A percentile compares a stretch with the other conserved stretches of the same genome.
These are phyloP conservation scores for Globisporangium canariense DNA, from an alignment of 352 stramenopile genomes.

Conservation along the genomic window DNA sequence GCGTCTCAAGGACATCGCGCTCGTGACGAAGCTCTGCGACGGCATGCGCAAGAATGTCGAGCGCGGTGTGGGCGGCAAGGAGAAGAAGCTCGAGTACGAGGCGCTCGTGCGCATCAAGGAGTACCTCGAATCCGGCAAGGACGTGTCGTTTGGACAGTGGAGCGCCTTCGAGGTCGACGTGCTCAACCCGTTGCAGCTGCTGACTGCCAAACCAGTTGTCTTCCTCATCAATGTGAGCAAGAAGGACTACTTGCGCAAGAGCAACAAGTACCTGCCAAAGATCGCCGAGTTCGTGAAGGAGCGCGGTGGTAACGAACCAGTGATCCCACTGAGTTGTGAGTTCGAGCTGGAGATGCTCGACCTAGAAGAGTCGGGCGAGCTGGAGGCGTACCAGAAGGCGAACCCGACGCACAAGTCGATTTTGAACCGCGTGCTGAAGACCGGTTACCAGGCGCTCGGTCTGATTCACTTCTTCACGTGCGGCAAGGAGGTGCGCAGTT, in stretches of 20 bases:
- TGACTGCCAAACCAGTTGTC: slow-evolving; percentile 95
- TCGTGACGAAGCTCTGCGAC: slow-evolving; percentile 73
- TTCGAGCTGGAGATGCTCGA: slow-evolving; percentile 96
- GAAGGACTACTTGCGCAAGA: slow-evolving; percentile 98
- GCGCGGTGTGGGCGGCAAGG: slow-evolving; percentile 84
- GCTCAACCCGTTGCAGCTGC: slow-evolving; percentile 90
- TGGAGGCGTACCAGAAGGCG: slow-evolving; percentile 71
- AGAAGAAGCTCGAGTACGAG: slow-evolving; percentile 95
- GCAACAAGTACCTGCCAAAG: slow-evolving; percentile 97
- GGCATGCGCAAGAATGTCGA: slow-evolving; percentile 88
- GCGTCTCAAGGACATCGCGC: slow-evolving; percentile 95
- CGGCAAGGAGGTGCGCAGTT: slow-evolving; percentile 97
- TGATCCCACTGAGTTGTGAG: slow-evolving; percentile 98
- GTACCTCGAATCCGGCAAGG: slow-evolving; percentile 84
- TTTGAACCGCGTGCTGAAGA: slow-evolving; percentile 97
- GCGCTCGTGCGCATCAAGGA: slow-evolving; percentile 78
- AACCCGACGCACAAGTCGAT: slow-evolving; percentile 89
- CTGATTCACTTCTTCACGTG: slow-evolving; percentile 99
- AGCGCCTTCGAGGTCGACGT: slow-evolving; percentile 85
- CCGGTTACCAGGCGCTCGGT: slow-evolving; percentile 96
- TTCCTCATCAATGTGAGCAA: slow-evolving; percentile 99
- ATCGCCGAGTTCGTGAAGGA: slow-evolving; percentile 97
- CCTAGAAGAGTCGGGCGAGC: slow-evolving; percentile 54
- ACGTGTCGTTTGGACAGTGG: slow-evolving; percentile 91
- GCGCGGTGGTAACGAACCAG: slow-evolving; percentile 93